A percentile compares a stretch with the other conserved stretches of the same genome.
These are phyloP conservation scores for Rhynchospora breviuscula DNA, from an alignment of 176 grass and related monocot species.

Conservation along the genomic window DNA sequence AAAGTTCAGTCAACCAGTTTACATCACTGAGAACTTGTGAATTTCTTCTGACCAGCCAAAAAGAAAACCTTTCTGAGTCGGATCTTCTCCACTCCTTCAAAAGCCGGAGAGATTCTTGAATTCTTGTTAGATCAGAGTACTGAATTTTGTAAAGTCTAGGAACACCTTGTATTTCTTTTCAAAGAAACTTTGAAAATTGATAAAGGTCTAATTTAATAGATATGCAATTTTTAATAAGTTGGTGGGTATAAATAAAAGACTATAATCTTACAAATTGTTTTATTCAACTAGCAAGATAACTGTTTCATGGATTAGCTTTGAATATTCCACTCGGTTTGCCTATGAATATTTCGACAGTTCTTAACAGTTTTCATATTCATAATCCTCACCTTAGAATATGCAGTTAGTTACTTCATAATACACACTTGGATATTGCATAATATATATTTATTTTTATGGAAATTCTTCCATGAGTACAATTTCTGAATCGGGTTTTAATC, in stretches of 20 bases:
- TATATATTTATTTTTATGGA: too few relatives aligned
- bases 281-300: background rate
- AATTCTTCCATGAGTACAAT: too few relatives aligned
- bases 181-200: too few relatives aligned
- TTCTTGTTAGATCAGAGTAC: background rate
- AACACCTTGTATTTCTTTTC: too few relatives aligned
- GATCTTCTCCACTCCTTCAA: background rate
- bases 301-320: too few relatives aligned
- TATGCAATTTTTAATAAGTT: too few relatives aligned
- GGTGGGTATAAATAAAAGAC: background rate
- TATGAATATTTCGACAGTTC: background rate
- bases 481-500: too few relatives aligned
- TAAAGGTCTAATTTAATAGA: too few relatives aligned
- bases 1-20: constrained; percentile 18
- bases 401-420: background rate
- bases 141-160: background rate
- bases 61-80: background rate
- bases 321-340: too few relatives aligned
- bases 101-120: background rate
- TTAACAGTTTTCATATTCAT: background rate
- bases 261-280: background rate
- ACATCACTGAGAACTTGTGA: constrained; percentile 32
- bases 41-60: constrained; percentile 18
- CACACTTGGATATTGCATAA: background rate
- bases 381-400: background rate